Percentiles rank a stretch among this genome's conserved stretches.
These are phyloP conservation scores for Vitis hybrid DNA, from an alignment of 177 flowering plant species.

Conservation along the genomic window DNA sequence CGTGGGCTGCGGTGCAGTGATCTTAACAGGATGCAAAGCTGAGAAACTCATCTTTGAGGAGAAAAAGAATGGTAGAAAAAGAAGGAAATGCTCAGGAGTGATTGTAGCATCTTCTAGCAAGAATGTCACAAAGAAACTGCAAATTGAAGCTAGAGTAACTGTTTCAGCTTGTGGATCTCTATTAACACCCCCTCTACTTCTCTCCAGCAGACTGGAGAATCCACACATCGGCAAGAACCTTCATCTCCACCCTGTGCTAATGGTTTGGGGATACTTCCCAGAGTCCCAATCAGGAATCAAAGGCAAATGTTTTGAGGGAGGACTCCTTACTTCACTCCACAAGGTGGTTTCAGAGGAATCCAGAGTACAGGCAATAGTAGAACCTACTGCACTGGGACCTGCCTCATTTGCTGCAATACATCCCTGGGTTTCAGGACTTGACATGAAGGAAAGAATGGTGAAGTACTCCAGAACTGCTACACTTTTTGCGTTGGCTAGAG, in stretches of 20 bases:
- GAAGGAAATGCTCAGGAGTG: constrained; percentile 49
- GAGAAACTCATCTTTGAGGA: constrained; percentile 35
- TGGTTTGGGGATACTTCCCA: constrained; percentile 73
- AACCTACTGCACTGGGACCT: constrained; percentile 50
- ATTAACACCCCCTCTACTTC: constrained; percentile 20
- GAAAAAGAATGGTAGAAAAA: constrained; percentile 9
- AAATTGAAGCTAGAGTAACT: constrained; percentile 44
- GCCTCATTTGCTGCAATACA: constrained; percentile 33
- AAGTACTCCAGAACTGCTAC: constrained; percentile 50
- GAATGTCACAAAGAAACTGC: constrained; percentile 35
- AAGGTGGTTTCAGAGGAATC: constrained; percentile 36
- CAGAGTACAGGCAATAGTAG: constrained; percentile 31
- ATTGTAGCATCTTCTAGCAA: constrained; percentile 28
- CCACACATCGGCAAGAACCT: constrained; percentile 60
- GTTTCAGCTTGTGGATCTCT: constrained; percentile 47
- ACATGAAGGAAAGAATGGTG: constrained; percentile 49
- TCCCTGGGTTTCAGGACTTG: constrained; percentile 63
- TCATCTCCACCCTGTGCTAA: constrained; percentile 54
- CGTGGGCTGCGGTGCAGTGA: constrained; percentile 50
- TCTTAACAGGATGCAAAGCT: constrained; percentile 59
- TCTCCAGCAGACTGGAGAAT: constrained; percentile 57
- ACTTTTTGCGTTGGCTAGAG: constrained; percentile 46
- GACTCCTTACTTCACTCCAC: constrained; percentile 56
- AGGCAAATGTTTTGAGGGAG: constrained; percentile 58
- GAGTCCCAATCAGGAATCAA: constrained; percentile 27